Base-by-base conservation (phyloP, 345 rosid genomes). In the Cochlearia excelsa region DNA sequence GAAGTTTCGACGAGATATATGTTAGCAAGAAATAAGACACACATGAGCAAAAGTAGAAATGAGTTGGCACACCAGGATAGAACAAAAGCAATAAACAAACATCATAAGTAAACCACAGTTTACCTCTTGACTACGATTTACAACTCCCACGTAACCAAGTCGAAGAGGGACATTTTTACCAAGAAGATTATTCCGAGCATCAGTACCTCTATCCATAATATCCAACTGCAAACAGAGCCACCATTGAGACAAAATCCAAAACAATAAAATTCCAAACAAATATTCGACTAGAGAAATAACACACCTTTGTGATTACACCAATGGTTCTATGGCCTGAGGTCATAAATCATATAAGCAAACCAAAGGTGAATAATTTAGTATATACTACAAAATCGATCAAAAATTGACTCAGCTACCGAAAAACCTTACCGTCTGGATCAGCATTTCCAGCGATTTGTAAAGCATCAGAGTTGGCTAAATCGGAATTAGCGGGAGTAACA, bases 181-280 rank as follows among this genome's bases (percentile, higher is more conserved):
- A 46, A 88, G 96, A 67, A 92, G 71, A 59, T 82, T 54, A 66
- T 92, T 88, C 26, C 96, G 85, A 37, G 96, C 96, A 74, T 88
- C 93, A 53, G 98, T 92, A 72, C 98, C 98, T 84, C 98, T 82
- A 77, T 92, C 98, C 98, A 92, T 92, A 54, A 92, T 88, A 74
- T 92, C 98, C 76, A 92, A 75, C 98, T 88, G 85, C 59, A 70
- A 47, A 72, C 3, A 50, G 5, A 42, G 30, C 47, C 55, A 3
- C 41, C 34, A 31, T 34, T 34, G 37, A 45, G 0, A 8, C 9
- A 26, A 34, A 51, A 10, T 30, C 59, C 4, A 31, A 48, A 50
- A 72, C 34, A 67, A 53, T 3, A 66, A 26, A 59, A 0, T 40
- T 30, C 46, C 30, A 46, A 30, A 6, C 41, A 52, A 54, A 46